Base-by-base conservation (phyloP, 164 flowering plant genomes). In the Magnolia officinalis region DNA sequence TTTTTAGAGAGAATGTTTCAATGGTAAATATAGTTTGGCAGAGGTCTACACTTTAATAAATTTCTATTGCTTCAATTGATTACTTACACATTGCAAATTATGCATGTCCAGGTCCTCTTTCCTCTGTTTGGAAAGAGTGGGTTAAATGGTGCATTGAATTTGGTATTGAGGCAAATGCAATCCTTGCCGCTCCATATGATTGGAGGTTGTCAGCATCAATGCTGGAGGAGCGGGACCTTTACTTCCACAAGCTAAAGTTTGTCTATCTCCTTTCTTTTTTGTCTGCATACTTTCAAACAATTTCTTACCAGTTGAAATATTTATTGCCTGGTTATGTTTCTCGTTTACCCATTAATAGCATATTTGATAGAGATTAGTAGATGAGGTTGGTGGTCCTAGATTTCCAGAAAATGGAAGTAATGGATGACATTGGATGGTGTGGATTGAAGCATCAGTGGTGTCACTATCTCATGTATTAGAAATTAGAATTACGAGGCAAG, bases 51-150 rank as follows among this genome's bases (percentile, higher is more conserved):
- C 21, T 37, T 16, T 49, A 49, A 51, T 50, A 21, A 72, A 16
- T 6, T 72, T 76, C 73, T 72, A 37, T 45, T 72, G 49, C 20
- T 59, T 23, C 73, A 18, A 50, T 69, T 55, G 8, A 51, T 65
- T 29, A 26, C 64, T 75, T 50, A 76, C 71, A 68, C 31, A 51
- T 37, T 49, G 63, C 18, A 79, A 76, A 67, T 78, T 74, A 50
- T 75, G 37, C 70, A 19, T 80, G 5, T 70, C 68, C 88, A 94
- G 99, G 99, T 80, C 98, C 99, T 81, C 94, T 96, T 71, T 96
- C 99, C 52, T 91, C 98, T 14, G 95, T 96, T 37, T 96, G 99
- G 99, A 96, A 92, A 84, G 99, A 96, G 75, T 96, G 99, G 99
- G 73, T 96, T 24, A 94, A 92, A 81, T 96, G 99, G 99, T 96